Conservation (phyloP, 345 rosid genomes). For the rapeseed (Brassica napus) region DNA sequence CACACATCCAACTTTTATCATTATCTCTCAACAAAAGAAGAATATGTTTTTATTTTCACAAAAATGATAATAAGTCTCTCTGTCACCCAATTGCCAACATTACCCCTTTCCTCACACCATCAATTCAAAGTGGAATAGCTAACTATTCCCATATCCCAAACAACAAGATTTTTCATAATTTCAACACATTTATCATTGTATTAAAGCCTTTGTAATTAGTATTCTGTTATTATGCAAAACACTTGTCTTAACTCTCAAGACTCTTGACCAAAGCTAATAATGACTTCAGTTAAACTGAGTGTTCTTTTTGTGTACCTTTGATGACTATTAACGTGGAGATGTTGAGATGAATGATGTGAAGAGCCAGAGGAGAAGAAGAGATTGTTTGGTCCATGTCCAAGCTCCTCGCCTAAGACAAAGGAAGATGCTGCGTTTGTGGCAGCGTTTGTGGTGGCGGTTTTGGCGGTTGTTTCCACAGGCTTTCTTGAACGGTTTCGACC, state of each 20-base stretch:
- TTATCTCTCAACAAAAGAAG: conserved; percentile 32
- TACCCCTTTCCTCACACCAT: conserved; percentile 41
- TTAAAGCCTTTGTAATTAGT: neutral
- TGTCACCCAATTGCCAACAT: conserved; percentile 47
- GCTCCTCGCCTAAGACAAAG: conserved; percentile 32
- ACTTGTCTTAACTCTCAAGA: neutral
- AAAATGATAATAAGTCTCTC: conserved; percentile 34
- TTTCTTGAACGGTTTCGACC: conserved; percentile 99
- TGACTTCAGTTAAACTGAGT: conserved; percentile 13
- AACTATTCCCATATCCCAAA: conserved; percentile 23
- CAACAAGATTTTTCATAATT: neutral
- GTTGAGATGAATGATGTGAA: conserved; percentile 30
- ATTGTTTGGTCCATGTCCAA: conserved; percentile 28
- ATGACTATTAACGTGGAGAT: conserved; percentile 31
- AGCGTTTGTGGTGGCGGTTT: conserved; percentile 4
- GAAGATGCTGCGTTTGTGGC: conserved; percentile 27
- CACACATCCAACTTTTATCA: conserved; percentile 38
- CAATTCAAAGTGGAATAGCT: conserved; percentile 27
- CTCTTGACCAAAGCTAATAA: conserved; percentile 6
- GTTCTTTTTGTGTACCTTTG: conserved; percentile 28
- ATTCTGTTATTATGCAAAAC: neutral
- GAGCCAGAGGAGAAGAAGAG: conserved; percentile 32
- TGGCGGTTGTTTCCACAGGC: conserved; percentile 84
- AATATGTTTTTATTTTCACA: conserved; percentile 22
- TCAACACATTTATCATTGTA: neutral